Evolutionary conservation across 768 basidiomycete species (phyloP), one percentile per base, ranked within the genome.

Genomic region (Crassisporium funariophilum): DNA sequence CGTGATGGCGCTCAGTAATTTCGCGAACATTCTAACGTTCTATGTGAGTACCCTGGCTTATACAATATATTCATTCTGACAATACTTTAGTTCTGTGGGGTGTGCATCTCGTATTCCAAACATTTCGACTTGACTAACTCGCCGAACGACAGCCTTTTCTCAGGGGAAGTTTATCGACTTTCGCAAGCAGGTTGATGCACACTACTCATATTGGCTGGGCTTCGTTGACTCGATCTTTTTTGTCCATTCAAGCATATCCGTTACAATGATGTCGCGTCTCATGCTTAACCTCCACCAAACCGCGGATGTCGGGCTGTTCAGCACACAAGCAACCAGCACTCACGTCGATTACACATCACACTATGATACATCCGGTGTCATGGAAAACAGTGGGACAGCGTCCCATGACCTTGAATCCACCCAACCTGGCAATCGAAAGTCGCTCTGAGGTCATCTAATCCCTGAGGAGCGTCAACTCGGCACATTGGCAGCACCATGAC

Each of bases 281-380:
- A 77, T 80, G 70, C 71, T 81, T 31, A 81, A 82, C 57, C 67
- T 81, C 5, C 74, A 80, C 53, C 60, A 70, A 60, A 69, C 60
- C 17, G 72, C 71, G 7, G 55, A 65, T 17, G 44, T 51, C 9
- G 71, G 72, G 1, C 66, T 73, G 7, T 64, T 59, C 47, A 64
- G 64, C 23, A 67, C 59, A 4, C 47, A 43, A 33, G 40, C 44
- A 3, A 61, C 52, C n/a, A 54, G 41, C 24, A 66, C 58, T 4
- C 45, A 53, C 9, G 44, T 60, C n/a, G 57, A 60, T 41, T 59
- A 54, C 46, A 38, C 11, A 25, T 36, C 41, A 4, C 13, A 24
- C 5, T 34, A 33, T 22, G 35, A 37, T n/a, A 37, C 21, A 15
- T 6, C 27, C 5, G 23, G 27, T 31, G n/a, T 31, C n/a, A 7